These are phyloP conservation scores for Ilyonectria destructans DNA, from an alignment of 2,329 filamentous ascomycete species.

Conservation along the genomic window DNA sequence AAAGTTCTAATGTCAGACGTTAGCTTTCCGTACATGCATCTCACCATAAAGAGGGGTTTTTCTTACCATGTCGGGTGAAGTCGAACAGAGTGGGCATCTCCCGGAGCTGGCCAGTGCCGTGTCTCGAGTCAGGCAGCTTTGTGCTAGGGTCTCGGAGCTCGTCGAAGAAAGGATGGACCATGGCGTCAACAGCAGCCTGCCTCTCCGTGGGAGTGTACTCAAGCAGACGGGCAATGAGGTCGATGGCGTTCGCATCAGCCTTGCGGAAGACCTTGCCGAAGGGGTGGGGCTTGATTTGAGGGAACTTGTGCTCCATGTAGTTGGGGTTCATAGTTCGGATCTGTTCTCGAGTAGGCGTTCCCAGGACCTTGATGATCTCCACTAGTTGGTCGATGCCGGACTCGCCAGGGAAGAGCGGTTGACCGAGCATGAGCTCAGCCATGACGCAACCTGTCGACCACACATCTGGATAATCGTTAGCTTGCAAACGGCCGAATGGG, in stretches of 20 bases:
- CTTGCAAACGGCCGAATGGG: background rate
- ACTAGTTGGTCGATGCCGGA: slow-evolving; percentile 99
- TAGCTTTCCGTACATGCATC: slow-evolving; percentile 30
- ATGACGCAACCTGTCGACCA: slow-evolving; percentile 99
- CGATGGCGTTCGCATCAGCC: slow-evolving; percentile 92
- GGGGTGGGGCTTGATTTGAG: slow-evolving; percentile 98
- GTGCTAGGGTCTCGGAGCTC: slow-evolving; percentile 94
- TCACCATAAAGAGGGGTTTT: background rate
- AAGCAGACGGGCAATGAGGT: slow-evolving; percentile 92
- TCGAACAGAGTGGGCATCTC: slow-evolving; percentile 93
- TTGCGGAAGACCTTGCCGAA: slow-evolving; percentile 99
- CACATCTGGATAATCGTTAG: slow-evolving; percentile 78
- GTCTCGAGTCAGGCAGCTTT: slow-evolving; percentile 93
- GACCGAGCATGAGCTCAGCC: slow-evolving; percentile 98
- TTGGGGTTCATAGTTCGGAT: slow-evolving; percentile 99
- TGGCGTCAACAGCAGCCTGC: slow-evolving; percentile 92
- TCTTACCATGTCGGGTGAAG: slow-evolving; percentile 92
- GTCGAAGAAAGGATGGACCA: slow-evolving; percentile 99
- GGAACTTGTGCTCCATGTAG: slow-evolving; percentile 99
- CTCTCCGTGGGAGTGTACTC: slow-evolving; percentile 99
- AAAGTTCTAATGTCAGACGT: slow-evolving; percentile 79
- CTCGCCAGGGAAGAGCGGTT: slow-evolving; percentile 97
- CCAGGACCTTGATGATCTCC: slow-evolving; percentile 99
- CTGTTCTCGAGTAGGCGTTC: slow-evolving; percentile 96
- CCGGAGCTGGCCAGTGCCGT: slow-evolving; percentile 83